Percentiles rank a stretch among this genome's conserved stretches.
Conservation (phyloP, 2,329 filamentous ascomycete genomes). For the Trichoderma harzianum region DNA sequence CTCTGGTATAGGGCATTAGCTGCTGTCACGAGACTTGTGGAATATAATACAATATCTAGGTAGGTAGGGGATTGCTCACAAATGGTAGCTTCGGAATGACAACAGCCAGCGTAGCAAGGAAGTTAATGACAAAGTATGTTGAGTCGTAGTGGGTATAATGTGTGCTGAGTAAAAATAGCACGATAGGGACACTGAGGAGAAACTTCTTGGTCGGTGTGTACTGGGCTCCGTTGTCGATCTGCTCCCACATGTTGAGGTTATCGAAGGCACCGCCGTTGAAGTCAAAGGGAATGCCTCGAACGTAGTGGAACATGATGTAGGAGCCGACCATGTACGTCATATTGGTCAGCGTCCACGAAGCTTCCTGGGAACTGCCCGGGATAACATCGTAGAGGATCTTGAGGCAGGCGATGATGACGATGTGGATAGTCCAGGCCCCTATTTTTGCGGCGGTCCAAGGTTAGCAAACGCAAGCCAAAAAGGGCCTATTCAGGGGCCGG, state of each 20-base stretch:
- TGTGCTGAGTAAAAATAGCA: constrained; percentile 92
- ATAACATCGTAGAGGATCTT: constrained; percentile 98
- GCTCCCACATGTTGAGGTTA: constrained; percentile 99
- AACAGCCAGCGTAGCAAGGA: constrained; percentile 84
- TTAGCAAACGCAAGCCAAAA: background rate
- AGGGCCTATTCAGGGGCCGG: constrained; percentile 26
- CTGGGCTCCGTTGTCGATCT: constrained; percentile 98
- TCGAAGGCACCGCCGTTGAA: constrained; percentile 98
- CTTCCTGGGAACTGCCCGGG: constrained; percentile 93
- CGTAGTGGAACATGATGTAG: constrained; percentile 99
- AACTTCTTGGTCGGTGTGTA: constrained; percentile 99
- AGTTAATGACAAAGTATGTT: constrained; percentile 96
- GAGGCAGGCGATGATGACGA: constrained; percentile 83
- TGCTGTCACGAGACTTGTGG: background rate
- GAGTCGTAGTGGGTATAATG: constrained; percentile 99
- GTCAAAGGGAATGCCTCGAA: constrained; percentile 95
- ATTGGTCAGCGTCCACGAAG: constrained; percentile 97
- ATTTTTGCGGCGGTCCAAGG: constrained; percentile 12
- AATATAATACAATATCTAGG: background rate
- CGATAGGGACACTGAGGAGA: constrained; percentile 86
- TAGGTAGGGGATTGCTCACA: constrained; percentile 54
- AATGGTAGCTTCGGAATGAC: constrained; percentile 95
- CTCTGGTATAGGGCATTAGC: constrained; percentile 51
- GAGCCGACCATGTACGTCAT: constrained; percentile 99
- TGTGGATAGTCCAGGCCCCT: constrained; percentile 98